Base-by-base conservation (phyloP, 1,139 yeast genomes). In the Hyphopichia burtonii region DNA sequence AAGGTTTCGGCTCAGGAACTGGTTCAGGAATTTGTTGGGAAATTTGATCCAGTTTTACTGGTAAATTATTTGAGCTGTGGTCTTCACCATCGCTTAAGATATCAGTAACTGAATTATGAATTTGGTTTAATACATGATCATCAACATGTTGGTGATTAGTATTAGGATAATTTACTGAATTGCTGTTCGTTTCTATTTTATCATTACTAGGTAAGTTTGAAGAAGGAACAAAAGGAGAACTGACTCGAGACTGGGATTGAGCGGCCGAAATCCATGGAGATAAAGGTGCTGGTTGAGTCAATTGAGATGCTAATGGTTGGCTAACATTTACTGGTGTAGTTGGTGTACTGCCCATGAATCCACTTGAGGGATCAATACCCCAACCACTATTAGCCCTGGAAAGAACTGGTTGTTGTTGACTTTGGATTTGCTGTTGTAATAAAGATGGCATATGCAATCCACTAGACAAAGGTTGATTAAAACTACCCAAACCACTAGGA, bases 181-280 rank as follows among this genome's bases (percentile, higher is more conserved):
- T 44, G 12, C 40, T 38, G 7, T 19, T 36, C 11, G 39, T 16
- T 23, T 38, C 44, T 31, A 31, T 31, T 4, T 33, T 35, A 11
- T 33, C 38, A 17, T 37, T 42, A 23, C 31, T 36, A 4, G 43
- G 15, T 20, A 46, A 34, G 34, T 47, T 40, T 2, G 58, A 42
- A 3, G 49, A 37, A 11, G 68, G 61, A 16, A 65, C 65, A 50
- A 72, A 73, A 2, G 78, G 78, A 3, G 77, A 71, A 44, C 56
- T 61, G 14, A 67, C 74, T 28, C 78, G 54, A 14, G 76, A 70
- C 45, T 51, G 63, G 4, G 67, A 55, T 41, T 64, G 73, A 19
- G 50, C 46, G 8, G 65, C 61, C 4, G 70, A 50, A 22, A 61
- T 42, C 77, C 77, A 71, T 4, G 78, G 77, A 1, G 76, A 71